phyloP scores from a whole-genome alignment of 257 asterid genomes.

The Sherardia arvensis region DNA sequence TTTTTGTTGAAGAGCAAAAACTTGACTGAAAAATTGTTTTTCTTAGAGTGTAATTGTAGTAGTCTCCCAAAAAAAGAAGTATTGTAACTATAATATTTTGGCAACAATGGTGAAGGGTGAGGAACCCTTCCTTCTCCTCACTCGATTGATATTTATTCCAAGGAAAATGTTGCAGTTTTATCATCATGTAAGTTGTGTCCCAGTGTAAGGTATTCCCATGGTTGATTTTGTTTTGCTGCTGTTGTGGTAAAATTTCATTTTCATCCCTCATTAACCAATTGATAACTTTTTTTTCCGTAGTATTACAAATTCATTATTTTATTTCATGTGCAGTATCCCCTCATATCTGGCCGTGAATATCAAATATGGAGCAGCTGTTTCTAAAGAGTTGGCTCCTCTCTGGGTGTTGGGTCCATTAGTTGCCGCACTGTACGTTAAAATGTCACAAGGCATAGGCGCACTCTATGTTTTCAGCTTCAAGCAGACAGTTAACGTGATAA shows the following conservation, averaged over 20 bases:
- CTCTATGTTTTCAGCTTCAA: constrained; percentile 59
- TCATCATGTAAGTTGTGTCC: neutral
- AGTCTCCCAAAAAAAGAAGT: neutral
- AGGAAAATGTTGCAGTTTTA: neutral
- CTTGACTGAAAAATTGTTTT: neutral
- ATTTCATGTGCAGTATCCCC: constrained; percentile 50
- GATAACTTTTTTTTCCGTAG: neutral
- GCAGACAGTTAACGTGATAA: constrained; percentile 41
- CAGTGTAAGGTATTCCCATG: neutral
- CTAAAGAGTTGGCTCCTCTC: constrained; percentile 63
- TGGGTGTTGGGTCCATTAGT: constrained; percentile 85
- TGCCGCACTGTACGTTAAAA: constrained; percentile 44
- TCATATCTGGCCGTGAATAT: constrained; percentile 47
- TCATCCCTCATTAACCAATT: neutral
- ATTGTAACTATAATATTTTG: neutral
- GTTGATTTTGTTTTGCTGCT: neutral
- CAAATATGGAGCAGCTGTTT: constrained; percentile 50
- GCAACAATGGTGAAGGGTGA: neutral
- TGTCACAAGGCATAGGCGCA: constrained; percentile 38
- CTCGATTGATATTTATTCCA: too few species aligned
- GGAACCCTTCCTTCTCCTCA: neutral
- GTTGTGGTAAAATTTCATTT: neutral
- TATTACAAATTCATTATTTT: neutral
- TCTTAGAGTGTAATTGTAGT: neutral
- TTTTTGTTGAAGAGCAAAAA: too few species aligned